Conservation (phyloP, 805 yeast species). For the Candida tallmaniae region DNA sequence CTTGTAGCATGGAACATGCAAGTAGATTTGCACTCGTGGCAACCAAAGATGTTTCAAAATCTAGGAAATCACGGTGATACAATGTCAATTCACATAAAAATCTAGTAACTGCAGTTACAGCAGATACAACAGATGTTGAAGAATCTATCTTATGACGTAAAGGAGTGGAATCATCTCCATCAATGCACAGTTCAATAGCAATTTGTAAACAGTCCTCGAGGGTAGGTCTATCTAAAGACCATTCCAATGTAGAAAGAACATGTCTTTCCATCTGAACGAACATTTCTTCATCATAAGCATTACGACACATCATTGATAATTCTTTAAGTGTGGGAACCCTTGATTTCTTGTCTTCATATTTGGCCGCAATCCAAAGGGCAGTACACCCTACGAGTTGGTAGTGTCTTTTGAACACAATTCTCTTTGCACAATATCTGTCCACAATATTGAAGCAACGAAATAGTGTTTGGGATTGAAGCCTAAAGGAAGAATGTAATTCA, state of each 20-base stretch:
- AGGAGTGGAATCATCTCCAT: conserved; percentile 19
- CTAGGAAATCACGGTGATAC: conserved; percentile 46
- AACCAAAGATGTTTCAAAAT: conserved; percentile 42
- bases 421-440: conserved; percentile 43
- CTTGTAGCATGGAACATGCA: conserved; percentile 51
- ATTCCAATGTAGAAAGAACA: conserved; percentile 58
- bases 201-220: conserved; percentile 49
- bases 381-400: conserved; percentile 46
- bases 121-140: conserved; percentile 36
- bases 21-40: conserved; percentile 47
- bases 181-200: conserved; percentile 25
- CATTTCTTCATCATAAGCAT: conserved; percentile 54
- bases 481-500: conserved; percentile 41
- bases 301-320: conserved; percentile 51
- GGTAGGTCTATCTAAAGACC: conserved; percentile 44
- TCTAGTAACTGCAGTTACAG: conserved; percentile 49
- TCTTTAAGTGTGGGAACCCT: conserved; percentile 55
- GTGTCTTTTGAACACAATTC: conserved; percentile 44
- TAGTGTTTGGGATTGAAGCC: conserved; percentile 39
- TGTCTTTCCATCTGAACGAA: conserved; percentile 59
- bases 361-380: conserved; percentile 45
- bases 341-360: conserved; percentile 56
- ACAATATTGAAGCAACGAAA: conserved; percentile 41
- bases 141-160: conserved; percentile 17
- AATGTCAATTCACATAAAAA: conserved; percentile 52